phyloP scores from a whole-genome alignment of 1,284 basidiomycete genomes.

The Ceratobasidium sp. region DNA sequence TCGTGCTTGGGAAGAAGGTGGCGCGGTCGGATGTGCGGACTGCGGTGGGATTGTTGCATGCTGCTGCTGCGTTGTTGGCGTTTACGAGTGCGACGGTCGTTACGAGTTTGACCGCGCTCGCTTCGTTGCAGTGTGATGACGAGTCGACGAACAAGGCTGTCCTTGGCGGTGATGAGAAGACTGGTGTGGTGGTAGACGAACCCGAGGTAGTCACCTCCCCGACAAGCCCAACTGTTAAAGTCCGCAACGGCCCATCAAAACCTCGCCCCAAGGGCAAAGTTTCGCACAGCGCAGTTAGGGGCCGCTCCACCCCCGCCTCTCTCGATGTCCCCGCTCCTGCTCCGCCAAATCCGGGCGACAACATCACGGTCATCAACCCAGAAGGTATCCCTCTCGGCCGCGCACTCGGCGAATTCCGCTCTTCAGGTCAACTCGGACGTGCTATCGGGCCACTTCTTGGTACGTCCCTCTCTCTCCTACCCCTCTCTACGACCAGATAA shows the following conservation, averaged over 20 bases:
- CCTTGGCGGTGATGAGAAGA: background rate
- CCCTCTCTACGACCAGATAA: conserved; percentile 2
- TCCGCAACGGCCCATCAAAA: conserved; percentile 45
- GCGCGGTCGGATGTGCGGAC: conserved; percentile 22
- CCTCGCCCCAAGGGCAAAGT: conserved; percentile 38
- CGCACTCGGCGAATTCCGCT: conserved; percentile 87
- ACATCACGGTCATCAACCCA: background rate
- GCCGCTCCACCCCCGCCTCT: conserved; percentile 55
- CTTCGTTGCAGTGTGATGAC: conserved; percentile 87
- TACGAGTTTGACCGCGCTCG: conserved; percentile 86
- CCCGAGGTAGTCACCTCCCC: conserved; percentile 54
- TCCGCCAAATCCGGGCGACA: background rate
- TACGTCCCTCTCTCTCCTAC: conserved; percentile 54
- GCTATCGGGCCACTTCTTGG: conserved; percentile 90
- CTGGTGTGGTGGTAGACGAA: conserved; percentile 64
- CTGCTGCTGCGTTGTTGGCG: conserved; percentile 82
- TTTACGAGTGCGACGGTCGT: conserved; percentile 95
- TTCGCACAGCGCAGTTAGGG: background rate
- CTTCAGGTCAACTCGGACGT: conserved; percentile 88
- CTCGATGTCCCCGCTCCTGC: conserved; percentile 53
- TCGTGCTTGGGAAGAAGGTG: conserved; percentile 55
- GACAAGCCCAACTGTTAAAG: conserved; percentile 57
- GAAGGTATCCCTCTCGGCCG: conserved; percentile 74
- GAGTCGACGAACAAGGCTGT: conserved; percentile 39
- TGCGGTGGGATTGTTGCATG: conserved; percentile 75